Base-by-base conservation (phyloP, 352 stramenopile genomes). In the Phytophthora pisi region DNA sequence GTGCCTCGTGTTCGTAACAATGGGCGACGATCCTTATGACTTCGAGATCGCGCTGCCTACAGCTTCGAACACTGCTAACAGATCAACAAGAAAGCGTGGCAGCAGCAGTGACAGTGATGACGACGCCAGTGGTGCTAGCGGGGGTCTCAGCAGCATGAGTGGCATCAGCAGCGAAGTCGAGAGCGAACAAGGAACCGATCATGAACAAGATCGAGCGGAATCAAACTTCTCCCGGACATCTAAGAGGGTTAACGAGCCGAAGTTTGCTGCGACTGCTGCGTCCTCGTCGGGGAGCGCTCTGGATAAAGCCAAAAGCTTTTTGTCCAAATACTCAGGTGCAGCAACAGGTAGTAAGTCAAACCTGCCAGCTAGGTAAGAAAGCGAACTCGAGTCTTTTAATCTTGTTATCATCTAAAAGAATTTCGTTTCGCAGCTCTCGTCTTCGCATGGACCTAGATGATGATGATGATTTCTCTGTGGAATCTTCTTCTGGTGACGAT, bases 281-380 rank as follows among this genome's bases (percentile, higher is more conserved):
- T 64, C 55, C 7, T 56, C 52, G 23, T 56, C 52, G 26, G 47
- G 61, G 16, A 88, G 58, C 60, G 84, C 78, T 20, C 61, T 92
- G 18, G 84, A 92, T 65, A 90, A 86, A 55, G 82, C 81, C 24
- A 90, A 89, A 72, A 89, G 59, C 30, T 90, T 90, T 57, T 64
- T 92, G 38, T 90, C 84, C 20, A 92, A 88, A 64, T 92, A 92
- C 68, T 88, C 83, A 38, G 70, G 57, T 55, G 84, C 75, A 65
- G 28, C 50, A 18, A 38, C 34, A 1, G 45, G 51, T 1, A 69
- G 67, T 2, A 43, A 61, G 8, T 64, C 61, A 2, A 72, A 71
- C 20, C 31, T 46, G n/a, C 28, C 40, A 30, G 7, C 38, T 28
- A 65, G 42, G 51, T 67, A 13, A 57, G 59, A 40, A 13, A 57